Conservation (phyloP, 169 alveolate genomes). For the Eimeria praecox region DNA sequence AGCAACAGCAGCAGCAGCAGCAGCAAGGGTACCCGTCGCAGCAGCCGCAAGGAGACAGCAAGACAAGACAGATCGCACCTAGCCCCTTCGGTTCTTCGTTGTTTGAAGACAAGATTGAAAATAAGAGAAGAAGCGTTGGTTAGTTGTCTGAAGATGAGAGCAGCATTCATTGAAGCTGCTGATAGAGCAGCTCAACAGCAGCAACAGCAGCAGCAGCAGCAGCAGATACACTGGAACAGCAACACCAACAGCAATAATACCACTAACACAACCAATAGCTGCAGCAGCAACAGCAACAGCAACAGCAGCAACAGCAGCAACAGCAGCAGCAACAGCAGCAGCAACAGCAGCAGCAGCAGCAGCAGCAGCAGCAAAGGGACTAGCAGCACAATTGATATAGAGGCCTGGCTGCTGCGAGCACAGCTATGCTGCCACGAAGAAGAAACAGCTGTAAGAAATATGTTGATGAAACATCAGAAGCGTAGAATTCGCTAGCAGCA, state of each 20-base stretch:
- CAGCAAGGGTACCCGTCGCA: neutral
- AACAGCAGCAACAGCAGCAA: neutral
- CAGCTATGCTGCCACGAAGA: constrained; percentile 40
- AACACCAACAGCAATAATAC: constrained; percentile 1
- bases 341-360: constrained; percentile 44
- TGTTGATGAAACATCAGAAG: constrained; percentile 23
- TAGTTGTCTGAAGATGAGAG: constrained; percentile 10
- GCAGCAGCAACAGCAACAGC: neutral
- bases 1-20: neutral
- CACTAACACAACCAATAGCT: neutral
- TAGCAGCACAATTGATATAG: neutral
- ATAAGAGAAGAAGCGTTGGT: neutral
- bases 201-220: constrained; percentile 53
- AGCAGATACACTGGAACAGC: neutral
- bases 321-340: constrained; percentile 28
- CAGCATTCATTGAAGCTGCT: neutral
- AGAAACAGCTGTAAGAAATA: neutral
- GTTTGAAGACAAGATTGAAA: constrained; percentile 1
- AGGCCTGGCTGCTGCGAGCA: constrained; percentile 55
- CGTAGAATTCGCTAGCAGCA: constrained; percentile 30
- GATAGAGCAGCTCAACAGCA: neutral
- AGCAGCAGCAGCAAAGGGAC: constrained; percentile 11
- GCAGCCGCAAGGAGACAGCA: neutral
- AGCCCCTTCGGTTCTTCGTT: constrained; percentile 1
- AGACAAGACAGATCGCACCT: no score